Conservation (phyloP, 2,329 filamentous ascomycete genomes). For the Diaporthe sp. region DNA sequence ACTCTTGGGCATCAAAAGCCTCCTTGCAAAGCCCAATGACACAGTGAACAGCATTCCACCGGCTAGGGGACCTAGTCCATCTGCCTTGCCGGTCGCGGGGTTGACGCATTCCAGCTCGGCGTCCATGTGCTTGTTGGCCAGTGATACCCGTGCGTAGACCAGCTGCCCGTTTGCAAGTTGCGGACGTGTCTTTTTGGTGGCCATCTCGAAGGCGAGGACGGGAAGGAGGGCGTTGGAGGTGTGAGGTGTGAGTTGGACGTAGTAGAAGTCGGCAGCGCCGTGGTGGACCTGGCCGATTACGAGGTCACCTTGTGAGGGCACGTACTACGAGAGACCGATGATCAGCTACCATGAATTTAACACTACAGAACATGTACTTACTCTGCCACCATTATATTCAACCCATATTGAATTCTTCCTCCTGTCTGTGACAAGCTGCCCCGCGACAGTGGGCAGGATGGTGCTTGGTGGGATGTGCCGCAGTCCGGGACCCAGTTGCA, state of each 20-base stretch:
- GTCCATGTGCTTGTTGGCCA: conserved; percentile 86
- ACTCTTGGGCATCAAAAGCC: conserved; percentile 77
- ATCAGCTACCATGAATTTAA: conserved; percentile 43
- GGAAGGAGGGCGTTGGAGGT: conserved; percentile 78
- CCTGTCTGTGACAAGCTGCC: conserved; percentile 75
- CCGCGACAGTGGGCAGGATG: conserved; percentile 77
- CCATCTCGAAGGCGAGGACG: conserved; percentile 92
- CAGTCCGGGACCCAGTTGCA: conserved; percentile 87
- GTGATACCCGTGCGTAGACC: conserved; percentile 88
- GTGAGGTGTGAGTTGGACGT: conserved; percentile 80
- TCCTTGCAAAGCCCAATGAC: conserved; percentile 84
- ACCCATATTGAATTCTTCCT: conserved; percentile 85
- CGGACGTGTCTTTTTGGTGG: conserved; percentile 91
- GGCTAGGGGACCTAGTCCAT: conserved; percentile 85
- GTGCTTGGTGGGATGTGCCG: conserved; percentile 84
- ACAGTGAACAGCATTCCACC: conserved; percentile 90
- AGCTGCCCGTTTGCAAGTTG: conserved; percentile 80
- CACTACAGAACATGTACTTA: conserved; percentile 55
- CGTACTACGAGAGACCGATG: conserved; percentile 70
- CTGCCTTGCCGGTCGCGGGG: conserved; percentile 85
- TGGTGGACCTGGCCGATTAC: conserved; percentile 89
- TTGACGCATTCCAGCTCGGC: conserved; percentile 89
- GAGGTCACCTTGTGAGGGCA: conserved; percentile 84
- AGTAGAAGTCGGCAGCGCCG: conserved; percentile 81
- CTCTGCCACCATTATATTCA: conserved; percentile 78